Conservation (phyloP, 768 basidiomycete genomes). For the Boletus vermiculosoides region DNA sequence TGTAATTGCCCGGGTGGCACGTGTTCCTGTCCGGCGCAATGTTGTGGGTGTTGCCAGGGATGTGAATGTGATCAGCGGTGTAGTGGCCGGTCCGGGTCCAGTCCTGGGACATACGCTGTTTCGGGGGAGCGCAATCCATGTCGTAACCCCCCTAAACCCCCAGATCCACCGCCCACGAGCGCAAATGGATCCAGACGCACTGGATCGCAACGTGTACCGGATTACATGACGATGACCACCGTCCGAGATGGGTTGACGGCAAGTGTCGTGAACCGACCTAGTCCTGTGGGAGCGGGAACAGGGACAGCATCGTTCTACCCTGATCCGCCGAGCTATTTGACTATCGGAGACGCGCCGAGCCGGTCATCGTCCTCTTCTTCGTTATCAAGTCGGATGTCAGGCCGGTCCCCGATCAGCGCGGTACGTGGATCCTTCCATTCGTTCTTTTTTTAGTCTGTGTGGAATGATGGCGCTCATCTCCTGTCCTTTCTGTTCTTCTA, state of each 20-base stretch:
- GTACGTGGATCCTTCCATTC: conserved; percentile 14
- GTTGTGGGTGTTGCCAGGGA: conserved; percentile 32
- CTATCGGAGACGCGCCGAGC: conserved; percentile 26
- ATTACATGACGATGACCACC: conserved; percentile 34
- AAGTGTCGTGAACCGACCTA: conserved; percentile 19
- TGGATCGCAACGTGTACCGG: conserved; percentile 28
- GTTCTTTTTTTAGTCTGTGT: background rate
- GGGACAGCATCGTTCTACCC: conserved; percentile 19
- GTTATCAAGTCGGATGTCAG: conserved; percentile 33
- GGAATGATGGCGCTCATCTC: conserved; percentile 6
- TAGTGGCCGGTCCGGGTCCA: conserved; percentile 17
- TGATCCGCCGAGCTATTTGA: conserved; percentile 24
- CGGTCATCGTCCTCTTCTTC: conserved; percentile 35
- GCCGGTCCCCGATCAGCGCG: conserved; percentile 29
- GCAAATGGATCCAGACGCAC: conserved; percentile 11
- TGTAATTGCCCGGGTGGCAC: conserved; percentile 35
- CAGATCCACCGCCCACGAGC: conserved; percentile 9
- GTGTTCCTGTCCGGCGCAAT: conserved; percentile 35
- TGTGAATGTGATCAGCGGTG: conserved; percentile 29
- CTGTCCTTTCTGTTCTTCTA: conserved; percentile 5
- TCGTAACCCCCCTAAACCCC: conserved; percentile 10
- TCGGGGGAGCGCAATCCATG: conserved; percentile 36
- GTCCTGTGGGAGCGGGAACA: conserved; percentile 11
- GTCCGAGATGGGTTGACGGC: conserved; percentile 30
- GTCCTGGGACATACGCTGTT: conserved; percentile 23